Percentiles rank a stretch among this genome's conserved stretches.
phyloP scores from a whole-genome alignment of 495 filamentous ascomycete species.

The Chaetomidium leptoderma region DNA sequence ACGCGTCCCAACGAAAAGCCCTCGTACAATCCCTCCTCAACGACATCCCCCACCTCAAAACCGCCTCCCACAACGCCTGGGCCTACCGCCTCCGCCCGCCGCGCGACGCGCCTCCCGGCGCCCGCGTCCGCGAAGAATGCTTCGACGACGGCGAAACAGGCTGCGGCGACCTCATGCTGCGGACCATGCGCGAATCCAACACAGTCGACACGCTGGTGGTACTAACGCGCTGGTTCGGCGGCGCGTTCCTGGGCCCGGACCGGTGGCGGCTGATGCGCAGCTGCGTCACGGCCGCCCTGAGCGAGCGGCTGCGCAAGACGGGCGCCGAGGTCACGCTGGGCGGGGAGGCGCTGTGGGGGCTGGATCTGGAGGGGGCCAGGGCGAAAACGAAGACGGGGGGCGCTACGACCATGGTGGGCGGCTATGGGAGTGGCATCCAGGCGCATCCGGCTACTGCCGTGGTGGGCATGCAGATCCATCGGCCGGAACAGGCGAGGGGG shows the following conservation, averaged over 20 bases:
- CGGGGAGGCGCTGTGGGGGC: slow-evolving; percentile 65
- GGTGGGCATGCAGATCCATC: slow-evolving; percentile 60
- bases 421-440: slow-evolving; percentile 20
- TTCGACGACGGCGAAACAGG: slow-evolving; percentile 93
- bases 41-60: slow-evolving; percentile 38
- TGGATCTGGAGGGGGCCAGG: slow-evolving; percentile 67
- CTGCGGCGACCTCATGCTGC: slow-evolving; percentile 72
- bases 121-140: slow-evolving; percentile 65
- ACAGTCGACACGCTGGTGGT: slow-evolving; percentile 81
- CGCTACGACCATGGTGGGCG: slow-evolving; percentile 14
- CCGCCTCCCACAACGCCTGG: slow-evolving; percentile 52
- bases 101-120: slow-evolving; percentile 8
- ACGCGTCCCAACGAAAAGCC: slow-evolving; percentile 33
- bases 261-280: slow-evolving; percentile 57
- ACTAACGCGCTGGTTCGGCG: slow-evolving; percentile 90
- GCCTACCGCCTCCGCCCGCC: slow-evolving; percentile 39
- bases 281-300: slow-evolving; percentile 43
- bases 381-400: slow-evolving; percentile 29
- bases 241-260: slow-evolving; percentile 78
- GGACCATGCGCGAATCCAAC: slow-evolving; percentile 74
- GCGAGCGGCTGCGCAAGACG: slow-evolving; percentile 42
- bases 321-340: slow-evolving; percentile 38
- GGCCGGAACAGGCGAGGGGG: slow-evolving; percentile 55
- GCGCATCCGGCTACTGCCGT: slow-evolving; percentile 22
- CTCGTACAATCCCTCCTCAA: slow-evolving; percentile 40